Conservation (phyloP, 768 basidiomycete species). For the Daedaleopsis nitida region DNA sequence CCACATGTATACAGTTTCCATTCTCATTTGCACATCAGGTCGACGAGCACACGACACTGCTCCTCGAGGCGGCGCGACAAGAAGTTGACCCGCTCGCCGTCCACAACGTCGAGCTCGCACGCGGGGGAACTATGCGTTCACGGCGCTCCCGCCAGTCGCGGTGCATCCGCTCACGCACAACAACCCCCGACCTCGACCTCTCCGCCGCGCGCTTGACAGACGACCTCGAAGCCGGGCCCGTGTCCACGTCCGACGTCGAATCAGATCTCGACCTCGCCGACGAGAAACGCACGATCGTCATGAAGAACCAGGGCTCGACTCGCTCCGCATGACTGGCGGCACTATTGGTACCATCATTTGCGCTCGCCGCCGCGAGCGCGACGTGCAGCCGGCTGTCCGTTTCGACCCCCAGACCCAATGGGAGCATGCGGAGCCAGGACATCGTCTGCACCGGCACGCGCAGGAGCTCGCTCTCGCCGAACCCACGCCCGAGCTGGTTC, state of each 20-base stretch:
- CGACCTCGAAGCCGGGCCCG: conserved; percentile 15
- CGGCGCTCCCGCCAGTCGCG: conserved; percentile 23
- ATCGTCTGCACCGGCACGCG: not conserved
- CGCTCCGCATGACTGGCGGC: conserved; percentile 86
- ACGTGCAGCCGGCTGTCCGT: conserved; percentile 9
- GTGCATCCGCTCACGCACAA: not conserved
- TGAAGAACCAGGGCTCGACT: conserved; percentile 90
- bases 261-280: conserved; percentile 19
- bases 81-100: conserved; percentile 36
- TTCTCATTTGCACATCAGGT: conserved; percentile 42
- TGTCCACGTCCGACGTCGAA: conserved; percentile 7
- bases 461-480: conserved; percentile 6
- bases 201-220: conserved; percentile 5
- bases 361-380: conserved; percentile 36
- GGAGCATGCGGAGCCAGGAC: conserved; percentile 12
- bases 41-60: conserved; percentile 83
- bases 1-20: not conserved
- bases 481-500: conserved; percentile 10
- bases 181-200: not conserved
- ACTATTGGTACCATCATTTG: conserved; percentile 86
- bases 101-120: conserved; percentile 19
- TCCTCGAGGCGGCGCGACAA: conserved; percentile 76
- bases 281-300: conserved; percentile 27
- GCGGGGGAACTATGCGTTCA: conserved; percentile 21
- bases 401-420: not conserved